These are phyloP conservation scores for Thamnidium elegans DNA, from an alignment of 192 early-diverging fungal species.

Conservation along the genomic window DNA sequence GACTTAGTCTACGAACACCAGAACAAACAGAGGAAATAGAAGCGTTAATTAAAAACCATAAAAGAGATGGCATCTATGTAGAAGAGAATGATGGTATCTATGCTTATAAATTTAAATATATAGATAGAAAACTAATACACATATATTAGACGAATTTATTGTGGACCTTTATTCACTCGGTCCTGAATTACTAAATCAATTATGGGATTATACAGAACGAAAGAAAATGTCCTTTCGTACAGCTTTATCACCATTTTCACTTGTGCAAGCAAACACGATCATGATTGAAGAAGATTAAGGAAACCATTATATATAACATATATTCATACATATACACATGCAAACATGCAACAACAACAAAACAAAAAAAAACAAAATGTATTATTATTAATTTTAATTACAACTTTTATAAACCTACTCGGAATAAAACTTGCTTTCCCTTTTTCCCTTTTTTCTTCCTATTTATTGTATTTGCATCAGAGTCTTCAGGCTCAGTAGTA, in stretches of 20 bases:
- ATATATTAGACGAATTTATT: constrained; percentile 20
- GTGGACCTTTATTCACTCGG: constrained; percentile 32
- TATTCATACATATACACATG: background rate
- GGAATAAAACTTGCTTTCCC: constrained; percentile 64
- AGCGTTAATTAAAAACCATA: constrained; percentile 4
- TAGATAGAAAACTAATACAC: background rate
- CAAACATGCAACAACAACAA: background rate
- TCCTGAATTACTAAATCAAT: constrained; percentile 8
- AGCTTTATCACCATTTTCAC: background rate
- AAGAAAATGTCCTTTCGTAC: background rate
- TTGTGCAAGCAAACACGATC: constrained; percentile 6
- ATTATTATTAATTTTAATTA: background rate
- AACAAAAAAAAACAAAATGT: background rate
- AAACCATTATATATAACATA: background rate
- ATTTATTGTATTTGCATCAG: constrained; percentile 24
- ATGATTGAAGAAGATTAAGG: background rate
- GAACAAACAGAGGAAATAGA: constrained; percentile 27
- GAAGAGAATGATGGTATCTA: constrained; percentile 27
- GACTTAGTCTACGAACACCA: constrained; percentile 18
- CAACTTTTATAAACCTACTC: constrained; percentile 49
- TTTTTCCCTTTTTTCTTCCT: constrained; percentile 61
- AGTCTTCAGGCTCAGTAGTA: constrained; percentile 26
- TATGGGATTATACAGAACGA: constrained; percentile 27
- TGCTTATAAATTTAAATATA: background rate
- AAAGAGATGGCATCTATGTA: constrained; percentile 5